Percentiles rank a stretch among this genome's conserved stretches.
phyloP scores from a whole-genome alignment of 129 eudicot species.

The Lonicera japonica region DNA sequence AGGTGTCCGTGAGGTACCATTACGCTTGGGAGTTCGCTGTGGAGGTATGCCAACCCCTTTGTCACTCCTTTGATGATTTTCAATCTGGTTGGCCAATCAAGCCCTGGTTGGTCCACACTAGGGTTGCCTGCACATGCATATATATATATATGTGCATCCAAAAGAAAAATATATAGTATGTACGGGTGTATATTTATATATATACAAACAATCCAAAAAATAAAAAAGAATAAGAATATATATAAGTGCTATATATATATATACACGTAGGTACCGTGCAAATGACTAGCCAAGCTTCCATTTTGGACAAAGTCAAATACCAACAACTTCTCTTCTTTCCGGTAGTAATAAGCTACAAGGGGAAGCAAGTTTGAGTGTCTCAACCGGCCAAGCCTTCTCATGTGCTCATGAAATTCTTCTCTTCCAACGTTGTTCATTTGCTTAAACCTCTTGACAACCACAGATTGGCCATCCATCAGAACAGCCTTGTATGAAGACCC shows the following conservation, averaged over 20 bases:
- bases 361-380: constrained; percentile 70
- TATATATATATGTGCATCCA: not conserved
- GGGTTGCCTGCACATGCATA: not conserved
- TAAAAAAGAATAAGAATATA: not conserved
- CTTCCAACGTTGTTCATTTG: constrained; percentile 64
- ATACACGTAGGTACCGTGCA: constrained; percentile 50
- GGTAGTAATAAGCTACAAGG: constrained; percentile 63
- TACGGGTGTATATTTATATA: too few species aligned
- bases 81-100: not conserved
- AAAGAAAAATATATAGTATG: not conserved
- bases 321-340: constrained; percentile 73
- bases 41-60: not conserved
- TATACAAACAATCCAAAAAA: too few species aligned
- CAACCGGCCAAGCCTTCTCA: constrained; percentile 63
- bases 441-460: constrained; percentile 63
- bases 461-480: constrained; percentile 20
- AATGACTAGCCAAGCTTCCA: constrained; percentile 81
- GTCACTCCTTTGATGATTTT: not conserved
- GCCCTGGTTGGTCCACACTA: not conserved
- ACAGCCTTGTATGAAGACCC: constrained; percentile 77
- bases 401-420: constrained; percentile 62
- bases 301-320: constrained; percentile 48
- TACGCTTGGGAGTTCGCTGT: constrained; percentile 18
- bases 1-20: constrained; percentile 28
- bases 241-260: not conserved